Evolutionary conservation across 495 filamentous ascomycete genomes (phyloP).

Genomic region (Pseudomonodictys pantanalensis): DNA sequence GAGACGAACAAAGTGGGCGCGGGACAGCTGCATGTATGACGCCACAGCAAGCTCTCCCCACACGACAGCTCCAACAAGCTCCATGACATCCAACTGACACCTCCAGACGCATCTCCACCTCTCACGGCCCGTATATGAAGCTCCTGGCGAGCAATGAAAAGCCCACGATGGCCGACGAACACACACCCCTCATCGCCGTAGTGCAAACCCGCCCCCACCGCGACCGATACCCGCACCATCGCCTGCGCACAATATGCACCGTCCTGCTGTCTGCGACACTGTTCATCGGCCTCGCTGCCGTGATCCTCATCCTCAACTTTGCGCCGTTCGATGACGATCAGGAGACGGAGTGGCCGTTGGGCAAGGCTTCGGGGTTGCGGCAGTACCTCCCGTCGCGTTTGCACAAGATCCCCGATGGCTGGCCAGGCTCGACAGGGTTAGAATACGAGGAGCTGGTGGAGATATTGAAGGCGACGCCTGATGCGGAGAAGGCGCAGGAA

Average conservation of each 20-base stretch:
- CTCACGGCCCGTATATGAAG: too few species aligned
- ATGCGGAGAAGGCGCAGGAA: slow-evolving; percentile 63
- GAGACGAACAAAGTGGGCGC: too few species aligned
- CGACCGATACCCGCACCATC: slow-evolving; percentile 65
- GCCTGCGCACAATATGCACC: slow-evolving; percentile 70
- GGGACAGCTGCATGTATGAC: too few species aligned
- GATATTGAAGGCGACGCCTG: slow-evolving; percentile 70
- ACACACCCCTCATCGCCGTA: slow-evolving; percentile 59
- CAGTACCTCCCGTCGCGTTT: slow-evolving; percentile 46
- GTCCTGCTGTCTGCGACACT: slow-evolving; percentile 57
- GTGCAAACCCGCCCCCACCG: slow-evolving; percentile 52
- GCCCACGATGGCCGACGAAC: slow-evolving; percentile 52
- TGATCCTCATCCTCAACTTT: slow-evolving; percentile 55
- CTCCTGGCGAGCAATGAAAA: slow-evolving; percentile 33
- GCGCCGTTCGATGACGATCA: slow-evolving; percentile 31
- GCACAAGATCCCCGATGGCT: slow-evolving; percentile 43
- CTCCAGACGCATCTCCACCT: too few species aligned
- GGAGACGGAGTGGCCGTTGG: slow-evolving; percentile 28
- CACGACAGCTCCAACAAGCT: too few species aligned
- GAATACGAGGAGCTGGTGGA: slow-evolving; percentile 64
- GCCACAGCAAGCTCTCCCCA: too few species aligned
- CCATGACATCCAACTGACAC: too few species aligned
- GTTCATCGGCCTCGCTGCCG: slow-evolving; percentile 57
- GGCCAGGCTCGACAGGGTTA: slow-evolving; percentile 41
- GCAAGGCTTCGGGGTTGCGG: too few species aligned